Conservation (phyloP, 495 filamentous ascomycete genomes). For the Podospora bellae-mahoneyi region DNA sequence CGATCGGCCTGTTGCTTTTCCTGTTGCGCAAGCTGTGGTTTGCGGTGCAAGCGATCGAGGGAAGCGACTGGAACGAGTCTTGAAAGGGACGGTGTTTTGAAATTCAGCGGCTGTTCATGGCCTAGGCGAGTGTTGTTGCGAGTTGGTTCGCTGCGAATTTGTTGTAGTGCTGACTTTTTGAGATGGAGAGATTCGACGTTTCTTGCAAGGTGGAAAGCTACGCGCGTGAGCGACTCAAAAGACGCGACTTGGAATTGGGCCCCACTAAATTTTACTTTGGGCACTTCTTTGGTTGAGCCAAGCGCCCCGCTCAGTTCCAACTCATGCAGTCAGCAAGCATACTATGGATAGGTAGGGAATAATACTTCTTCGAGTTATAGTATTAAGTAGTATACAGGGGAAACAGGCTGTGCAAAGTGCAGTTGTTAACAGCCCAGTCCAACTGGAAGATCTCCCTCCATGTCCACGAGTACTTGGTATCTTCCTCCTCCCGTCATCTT, state of each 20-base stretch:
- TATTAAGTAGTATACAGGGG: no score
- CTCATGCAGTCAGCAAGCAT: not conserved
- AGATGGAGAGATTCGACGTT: not conserved
- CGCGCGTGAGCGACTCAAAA: not conserved
- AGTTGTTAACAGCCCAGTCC: no score
- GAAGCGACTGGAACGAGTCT: not conserved
- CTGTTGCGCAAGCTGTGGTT: not conserved
- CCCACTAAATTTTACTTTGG: not conserved
- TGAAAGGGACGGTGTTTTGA: not conserved
- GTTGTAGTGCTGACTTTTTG: not conserved
- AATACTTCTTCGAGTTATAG: no score
- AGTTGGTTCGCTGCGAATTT: not conserved
- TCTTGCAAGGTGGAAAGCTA: not conserved
- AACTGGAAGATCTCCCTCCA: no score
- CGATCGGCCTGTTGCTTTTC: constrained; percentile 1
- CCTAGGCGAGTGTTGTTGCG: not conserved
- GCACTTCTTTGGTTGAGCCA: not conserved
- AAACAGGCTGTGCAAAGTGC: no score
- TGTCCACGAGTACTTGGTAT: no score
- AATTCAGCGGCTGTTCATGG: not conserved
- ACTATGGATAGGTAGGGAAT: no score
- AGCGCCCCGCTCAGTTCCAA: not conserved
- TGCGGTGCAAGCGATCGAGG: not conserved
- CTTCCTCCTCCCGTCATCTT: no score
- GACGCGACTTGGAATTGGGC: constrained; percentile 12